Conservation (phyloP, 176 grass and related monocot species). For the Carex littledalei region DNA sequence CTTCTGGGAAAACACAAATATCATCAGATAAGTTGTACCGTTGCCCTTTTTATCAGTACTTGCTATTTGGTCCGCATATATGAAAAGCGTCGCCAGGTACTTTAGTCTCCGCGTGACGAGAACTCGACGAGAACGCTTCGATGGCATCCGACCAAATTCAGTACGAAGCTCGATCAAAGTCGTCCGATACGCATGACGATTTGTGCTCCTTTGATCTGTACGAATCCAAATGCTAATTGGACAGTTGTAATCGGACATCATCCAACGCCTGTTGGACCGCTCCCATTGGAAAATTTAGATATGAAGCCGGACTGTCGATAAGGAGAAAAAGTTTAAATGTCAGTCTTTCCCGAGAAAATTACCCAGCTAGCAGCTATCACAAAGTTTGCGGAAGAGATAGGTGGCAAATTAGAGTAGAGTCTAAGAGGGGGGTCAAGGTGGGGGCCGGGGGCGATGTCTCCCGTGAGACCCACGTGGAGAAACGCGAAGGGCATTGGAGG, state of each 20-base stretch:
- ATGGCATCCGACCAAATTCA: neutral
- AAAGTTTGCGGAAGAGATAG: neutral
- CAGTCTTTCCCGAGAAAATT: neutral
- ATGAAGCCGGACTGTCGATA: neutral
- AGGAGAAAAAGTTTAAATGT: neutral
- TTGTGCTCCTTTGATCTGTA: too few relatives aligned
- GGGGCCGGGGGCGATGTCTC: neutral
- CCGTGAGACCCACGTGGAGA: neutral
- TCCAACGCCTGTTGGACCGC: too few relatives aligned
- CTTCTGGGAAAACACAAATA: neutral
- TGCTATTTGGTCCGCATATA: neutral
- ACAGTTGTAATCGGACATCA: too few relatives aligned
- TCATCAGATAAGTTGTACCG: neutral
- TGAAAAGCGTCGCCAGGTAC: neutral
- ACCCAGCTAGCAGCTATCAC: neutral
- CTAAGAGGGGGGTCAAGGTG: neutral
- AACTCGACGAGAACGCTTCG: neutral
- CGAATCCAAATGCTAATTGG: too few relatives aligned
- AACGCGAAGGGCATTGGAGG: neutral
- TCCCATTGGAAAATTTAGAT: neutral
- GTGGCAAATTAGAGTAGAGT: neutral
- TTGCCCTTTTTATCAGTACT: neutral
- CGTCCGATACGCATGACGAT: too few relatives aligned
- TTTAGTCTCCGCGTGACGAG: neutral
- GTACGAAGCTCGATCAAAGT: too few relatives aligned